Evolutionary conservation across 495 filamentous ascomycete species (phyloP).

Genomic region (Ramalina peruviana): DNA sequence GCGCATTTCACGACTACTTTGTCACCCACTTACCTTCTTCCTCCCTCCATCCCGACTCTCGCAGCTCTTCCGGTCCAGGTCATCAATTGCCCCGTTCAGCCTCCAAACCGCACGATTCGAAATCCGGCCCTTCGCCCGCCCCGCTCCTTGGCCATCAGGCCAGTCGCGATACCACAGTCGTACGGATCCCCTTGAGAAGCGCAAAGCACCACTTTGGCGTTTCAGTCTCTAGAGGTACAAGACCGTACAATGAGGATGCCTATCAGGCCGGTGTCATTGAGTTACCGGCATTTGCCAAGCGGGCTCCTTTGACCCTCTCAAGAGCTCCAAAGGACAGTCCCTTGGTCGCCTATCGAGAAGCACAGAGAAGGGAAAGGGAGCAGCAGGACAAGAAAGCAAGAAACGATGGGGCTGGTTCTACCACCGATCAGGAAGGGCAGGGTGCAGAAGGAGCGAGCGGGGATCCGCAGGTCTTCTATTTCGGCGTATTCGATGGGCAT

Average conservation of each 20-base stretch:
- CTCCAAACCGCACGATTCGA: slow-evolving; percentile 65
- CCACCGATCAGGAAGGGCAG: slow-evolving; percentile 34
- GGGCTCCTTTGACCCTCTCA: slow-evolving; percentile 56
- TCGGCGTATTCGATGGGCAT: slow-evolving; percentile 91
- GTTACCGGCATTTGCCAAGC: slow-evolving; percentile 81
- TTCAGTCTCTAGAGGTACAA: slow-evolving; percentile 60
- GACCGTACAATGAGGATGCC: slow-evolving; percentile 83
- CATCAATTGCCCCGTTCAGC: slow-evolving; percentile 76
- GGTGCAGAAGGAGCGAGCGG: slow-evolving; percentile 62
- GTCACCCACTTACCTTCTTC: slow-evolving; percentile 89
- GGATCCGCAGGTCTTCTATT: slow-evolving; percentile 94
- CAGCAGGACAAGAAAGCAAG: slow-evolving; percentile 6
- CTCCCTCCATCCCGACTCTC: slow-evolving; percentile 80
- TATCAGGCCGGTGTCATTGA: slow-evolving; percentile 91
- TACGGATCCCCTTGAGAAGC: slow-evolving; percentile 85
- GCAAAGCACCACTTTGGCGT: slow-evolving; percentile 94
- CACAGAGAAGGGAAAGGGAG: slow-evolving; percentile 10
- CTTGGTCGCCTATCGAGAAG: slow-evolving; percentile 19
- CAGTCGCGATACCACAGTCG: slow-evolving; percentile 76
- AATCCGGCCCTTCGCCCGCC: slow-evolving; percentile 39
- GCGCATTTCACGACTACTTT: slow-evolving; percentile 88
- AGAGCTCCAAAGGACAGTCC: slow-evolving; percentile 27
- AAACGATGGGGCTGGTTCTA: neutral
- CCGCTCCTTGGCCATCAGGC: slow-evolving; percentile 30
- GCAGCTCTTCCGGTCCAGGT: slow-evolving; percentile 42